Evolutionary conservation across 441 rosid genomes (phyloP), one percentile per base, ranked within the genome.

Genomic region (Mallotus japonicus): DNA sequence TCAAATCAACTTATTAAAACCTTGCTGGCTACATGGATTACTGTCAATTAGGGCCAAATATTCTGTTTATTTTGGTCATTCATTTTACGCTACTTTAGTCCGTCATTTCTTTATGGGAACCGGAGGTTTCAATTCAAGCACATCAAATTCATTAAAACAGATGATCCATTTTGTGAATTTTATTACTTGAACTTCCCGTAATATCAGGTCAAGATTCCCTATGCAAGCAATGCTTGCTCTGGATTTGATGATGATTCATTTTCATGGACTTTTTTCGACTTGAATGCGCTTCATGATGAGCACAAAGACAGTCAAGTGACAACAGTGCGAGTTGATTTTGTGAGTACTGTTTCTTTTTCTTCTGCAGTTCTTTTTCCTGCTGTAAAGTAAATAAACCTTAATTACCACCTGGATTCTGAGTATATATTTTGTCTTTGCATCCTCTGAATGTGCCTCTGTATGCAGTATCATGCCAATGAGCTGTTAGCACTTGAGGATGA

Each of bases 211-310:
- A 65, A 8, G 37, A 75, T 90, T 74, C 85, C 89, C 37, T 78
- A 82, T 76, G 80, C 88, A 19, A 60, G 78, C 68, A 90, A 88
- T 58, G 82, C 79, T 56, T 85, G 88, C 65, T 79, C 87, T n/a
- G 87, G 83, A 61, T 75, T 77, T 46, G 87, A 84, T 50, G 87
- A 84, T 53, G 79, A 86, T 75, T 79, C 85, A 63, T 70, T 80
- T 51, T 84, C 88, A 3, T 85, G 89, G 87, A 81, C 89, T 20
- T 83, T 90, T 87, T 87, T 83, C 12, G 76, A 88, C 78, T 79
- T 87, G 86, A 88, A 82, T 63, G 81, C 58, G 15, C 82, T 86
- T 62, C 75, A 80, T 1, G 86, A 87, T 1, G 79, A 86, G 71
- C 84, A 87, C 62, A 83, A 79, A 75, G 81, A 79, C 4, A 70